These are phyloP conservation scores for Fusarium sp. DNA, from an alignment of 2,329 filamentous ascomycete species.

Conservation along the genomic window DNA sequence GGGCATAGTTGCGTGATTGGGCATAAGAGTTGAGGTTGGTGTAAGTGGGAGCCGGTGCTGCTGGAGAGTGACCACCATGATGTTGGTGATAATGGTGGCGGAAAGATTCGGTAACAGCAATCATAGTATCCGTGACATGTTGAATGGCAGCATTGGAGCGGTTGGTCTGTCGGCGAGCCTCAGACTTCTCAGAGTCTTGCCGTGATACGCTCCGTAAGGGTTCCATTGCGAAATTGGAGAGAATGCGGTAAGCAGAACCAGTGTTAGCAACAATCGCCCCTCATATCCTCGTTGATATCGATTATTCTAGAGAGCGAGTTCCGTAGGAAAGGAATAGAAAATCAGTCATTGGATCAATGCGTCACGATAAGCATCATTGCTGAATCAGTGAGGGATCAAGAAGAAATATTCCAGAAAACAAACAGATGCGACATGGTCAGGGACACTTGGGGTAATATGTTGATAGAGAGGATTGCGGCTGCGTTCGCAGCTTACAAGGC, in stretches of 20 bases:
- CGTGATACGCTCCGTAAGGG: constrained; percentile 27
- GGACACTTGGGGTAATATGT: constrained; percentile 17
- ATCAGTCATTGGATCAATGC: not conserved
- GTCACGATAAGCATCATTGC: constrained; percentile 2
- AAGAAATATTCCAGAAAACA: not conserved
- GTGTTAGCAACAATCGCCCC: constrained; percentile 15
- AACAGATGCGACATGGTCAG: constrained; percentile 1
- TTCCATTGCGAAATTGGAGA: constrained; percentile 37
- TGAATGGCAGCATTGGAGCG: constrained; percentile 34
- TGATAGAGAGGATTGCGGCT: constrained; percentile 8
- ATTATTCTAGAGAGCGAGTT: not conserved
- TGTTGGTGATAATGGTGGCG: constrained; percentile 40
- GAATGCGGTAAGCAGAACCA: constrained; percentile 23
- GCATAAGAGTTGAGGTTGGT: constrained; percentile 19
- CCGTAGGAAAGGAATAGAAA: not conserved
- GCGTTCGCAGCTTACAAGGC: constrained; percentile 26
- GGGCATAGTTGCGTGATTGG: not conserved
- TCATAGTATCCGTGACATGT: constrained; percentile 41
- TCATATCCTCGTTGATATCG: constrained; percentile 20
- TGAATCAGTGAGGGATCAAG: constrained; percentile 19
- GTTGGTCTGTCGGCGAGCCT: constrained; percentile 30
- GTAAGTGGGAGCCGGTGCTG: constrained; percentile 39
- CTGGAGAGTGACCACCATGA: constrained; percentile 28
- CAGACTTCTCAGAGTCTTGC: constrained; percentile 41
- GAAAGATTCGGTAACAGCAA: constrained; percentile 45